Evolutionary conservation across 2,329 filamentous ascomycete genomes (phyloP), one percentile per base, ranked within the genome.

Genomic region (Phialophora macrospora): DNA sequence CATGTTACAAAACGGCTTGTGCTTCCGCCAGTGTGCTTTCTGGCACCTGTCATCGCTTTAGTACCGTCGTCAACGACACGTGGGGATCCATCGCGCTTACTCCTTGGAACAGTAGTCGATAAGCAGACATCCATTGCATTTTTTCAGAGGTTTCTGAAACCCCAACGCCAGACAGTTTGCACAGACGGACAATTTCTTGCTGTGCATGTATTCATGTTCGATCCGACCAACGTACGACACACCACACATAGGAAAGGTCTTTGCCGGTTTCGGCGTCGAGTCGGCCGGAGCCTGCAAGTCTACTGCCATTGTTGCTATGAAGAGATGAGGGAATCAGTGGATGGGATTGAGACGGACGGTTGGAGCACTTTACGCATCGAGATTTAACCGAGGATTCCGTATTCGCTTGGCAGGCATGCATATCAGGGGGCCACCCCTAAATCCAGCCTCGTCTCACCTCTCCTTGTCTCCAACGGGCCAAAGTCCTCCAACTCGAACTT

Each of bases 11-110:
- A 70, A 69, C 14, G 60, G 55, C 41, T 72, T 73, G 63, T 74
- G 73, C 26, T 67, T 70, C 17, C 68, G 64, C 73, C 73, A 74
- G 49, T 74, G 66, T 28, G 65, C 68, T 57, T 72, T 73, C 61
- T 74, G 73, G 59, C 73, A 74, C 17, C 68, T 70, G 44, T 2
- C 20, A 30, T 17, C 20, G 11, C 17, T 52, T 66, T 44, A 64
- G 44, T 28, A 41, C 3, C 28, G 52, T 5, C 4, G 54, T 24
- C 4, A 34, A 30, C 44, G 12, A 28, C 24, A 14, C 7, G 30
- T 52, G 28, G 32, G 11, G 12, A 11, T 11, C 6, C 3, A 28
- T 5, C 48, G 48, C 24, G 22, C 64, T 24, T 62, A 69, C 64
- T 72, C 71, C 63, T 68, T 71, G 20, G 68, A 70, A 57, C 71